phyloP scores from a whole-genome alignment of 225 moss, liverwort and hornwort genomes.

The Physcomitrellopsis africana region DNA sequence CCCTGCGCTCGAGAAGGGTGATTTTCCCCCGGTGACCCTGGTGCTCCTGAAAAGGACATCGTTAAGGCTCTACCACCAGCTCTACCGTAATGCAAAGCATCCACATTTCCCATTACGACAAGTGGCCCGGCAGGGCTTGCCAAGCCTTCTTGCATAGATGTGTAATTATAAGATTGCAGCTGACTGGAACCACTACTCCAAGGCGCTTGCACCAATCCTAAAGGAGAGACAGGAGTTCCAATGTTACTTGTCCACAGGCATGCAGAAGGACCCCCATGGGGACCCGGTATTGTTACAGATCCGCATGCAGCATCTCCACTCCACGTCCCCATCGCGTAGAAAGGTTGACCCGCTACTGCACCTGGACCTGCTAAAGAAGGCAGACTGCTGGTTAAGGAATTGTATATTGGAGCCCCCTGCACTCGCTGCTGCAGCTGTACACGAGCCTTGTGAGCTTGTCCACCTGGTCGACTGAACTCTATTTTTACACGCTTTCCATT shows the following conservation, averaged over 20 bases:
- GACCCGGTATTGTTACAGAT: constrained; percentile 53
- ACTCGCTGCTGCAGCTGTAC: constrained; percentile 61
- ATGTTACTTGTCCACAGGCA: constrained; percentile 67
- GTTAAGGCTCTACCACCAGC: constrained; percentile 41
- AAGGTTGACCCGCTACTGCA: constrained; percentile 60
- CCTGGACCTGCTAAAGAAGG: constrained; percentile 46
- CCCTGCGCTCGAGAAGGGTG: constrained; percentile 31
- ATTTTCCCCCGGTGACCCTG: constrained; percentile 46
- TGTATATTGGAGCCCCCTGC: constrained; percentile 31
- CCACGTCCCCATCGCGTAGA: constrained; percentile 75
- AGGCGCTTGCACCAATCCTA: constrained; percentile 62
- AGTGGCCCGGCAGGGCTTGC: constrained; percentile 49
- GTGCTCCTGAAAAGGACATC: constrained; percentile 41
- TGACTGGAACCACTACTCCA: constrained; percentile 61
- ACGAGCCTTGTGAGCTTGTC: constrained; percentile 86
- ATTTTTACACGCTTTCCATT: constrained; percentile 91
- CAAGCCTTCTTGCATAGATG: constrained; percentile 46
- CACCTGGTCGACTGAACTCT: constrained; percentile 96
- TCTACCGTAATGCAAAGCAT: constrained; percentile 49
- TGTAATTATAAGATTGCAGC: constrained; percentile 47
- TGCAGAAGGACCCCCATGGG: constrained; percentile 45
- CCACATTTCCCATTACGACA: constrained; percentile 44
- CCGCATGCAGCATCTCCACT: constrained; percentile 54
- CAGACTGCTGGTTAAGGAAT: constrained; percentile 39
- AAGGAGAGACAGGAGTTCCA: constrained; percentile 59